Evolutionary conservation across 371 early-diverging fungal genomes (phyloP).

Genomic region (Coemansia sp.): DNA sequence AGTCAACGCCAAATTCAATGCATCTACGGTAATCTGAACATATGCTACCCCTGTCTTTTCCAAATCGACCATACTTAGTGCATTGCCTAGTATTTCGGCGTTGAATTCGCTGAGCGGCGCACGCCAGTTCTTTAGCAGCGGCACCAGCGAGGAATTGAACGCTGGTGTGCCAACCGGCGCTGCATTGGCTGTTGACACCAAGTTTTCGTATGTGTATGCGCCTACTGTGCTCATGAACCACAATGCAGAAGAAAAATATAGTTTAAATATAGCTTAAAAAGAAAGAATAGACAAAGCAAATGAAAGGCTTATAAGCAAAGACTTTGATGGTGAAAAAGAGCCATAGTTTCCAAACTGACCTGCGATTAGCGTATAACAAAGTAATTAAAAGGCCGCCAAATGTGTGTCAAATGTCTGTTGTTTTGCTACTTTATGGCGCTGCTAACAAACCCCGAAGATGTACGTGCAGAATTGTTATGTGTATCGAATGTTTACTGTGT

Average conservation of each 20-base stretch:
- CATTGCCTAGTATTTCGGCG: constrained; percentile 9
- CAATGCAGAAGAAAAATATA: background rate
- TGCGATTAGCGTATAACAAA: too few relatives aligned
- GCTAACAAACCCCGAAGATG: background rate
- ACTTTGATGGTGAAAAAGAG: too few relatives aligned
- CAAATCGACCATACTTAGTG: constrained; percentile 10
- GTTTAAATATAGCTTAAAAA: background rate
- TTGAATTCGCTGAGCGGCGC: constrained; percentile 10
- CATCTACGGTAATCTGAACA: constrained; percentile 25
- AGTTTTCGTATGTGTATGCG: constrained; percentile 6
- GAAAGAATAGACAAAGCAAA: background rate
- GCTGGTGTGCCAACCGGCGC: background rate
- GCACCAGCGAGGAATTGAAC: constrained; percentile 3
- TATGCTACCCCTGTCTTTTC: constrained; percentile 5
- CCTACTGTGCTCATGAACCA: background rate
- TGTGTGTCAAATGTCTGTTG: too few relatives aligned
- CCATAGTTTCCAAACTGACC: too few relatives aligned
- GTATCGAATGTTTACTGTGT: background rate
- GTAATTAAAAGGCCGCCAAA: too few relatives aligned
- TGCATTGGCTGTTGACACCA: constrained; percentile 3
- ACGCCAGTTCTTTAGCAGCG: constrained; percentile 14
- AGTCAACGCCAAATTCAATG: constrained; percentile 14
- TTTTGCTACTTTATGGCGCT: background rate
- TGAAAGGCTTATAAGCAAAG: background rate
- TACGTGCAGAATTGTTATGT: background rate